Conservation (phyloP, 2,329 filamentous ascomycete genomes). For the Cercospora nicotianae region DNA sequence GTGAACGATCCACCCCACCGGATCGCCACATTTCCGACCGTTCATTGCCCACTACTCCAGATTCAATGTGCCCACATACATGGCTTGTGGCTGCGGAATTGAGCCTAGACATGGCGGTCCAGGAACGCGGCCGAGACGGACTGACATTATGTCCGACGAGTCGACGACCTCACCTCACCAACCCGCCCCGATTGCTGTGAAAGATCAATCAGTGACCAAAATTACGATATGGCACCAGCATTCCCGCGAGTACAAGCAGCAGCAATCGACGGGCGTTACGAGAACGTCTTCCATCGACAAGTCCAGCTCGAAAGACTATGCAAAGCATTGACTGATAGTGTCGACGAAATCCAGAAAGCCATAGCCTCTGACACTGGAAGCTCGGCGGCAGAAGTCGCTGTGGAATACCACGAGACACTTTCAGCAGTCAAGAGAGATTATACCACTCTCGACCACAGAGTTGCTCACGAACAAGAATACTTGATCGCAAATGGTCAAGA, state of each 20-base stretch:
- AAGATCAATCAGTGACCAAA: neutral
- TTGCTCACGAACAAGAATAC: slow-evolving; percentile 47
- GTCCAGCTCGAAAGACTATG: slow-evolving; percentile 49
- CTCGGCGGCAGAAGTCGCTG: slow-evolving; percentile 42
- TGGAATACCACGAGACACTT: slow-evolving; percentile 47
- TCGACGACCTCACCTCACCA: neutral
- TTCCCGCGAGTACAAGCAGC: slow-evolving; percentile 43
- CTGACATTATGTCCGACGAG: neutral
- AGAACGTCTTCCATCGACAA: slow-evolving; percentile 50
- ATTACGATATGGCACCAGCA: slow-evolving; percentile 27
- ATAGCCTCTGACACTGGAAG: slow-evolving; percentile 44
- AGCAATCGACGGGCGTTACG: slow-evolving; percentile 47
- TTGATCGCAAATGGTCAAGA: slow-evolving; percentile 44
- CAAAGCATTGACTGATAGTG: slow-evolving; percentile 41
- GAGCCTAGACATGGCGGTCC: neutral
- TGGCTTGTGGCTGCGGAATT: neutral
- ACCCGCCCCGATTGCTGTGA: neutral
- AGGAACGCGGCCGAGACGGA: neutral
- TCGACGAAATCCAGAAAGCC: slow-evolving; percentile 42
- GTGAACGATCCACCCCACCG: neutral
- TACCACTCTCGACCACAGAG: slow-evolving; percentile 41
- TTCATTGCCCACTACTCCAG: neutral
- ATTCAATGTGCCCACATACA: slow-evolving; percentile 1
- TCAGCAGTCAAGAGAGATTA: slow-evolving; percentile 45
- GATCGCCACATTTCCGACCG: slow-evolving; percentile 4